phyloP scores from a whole-genome alignment of 2,329 filamentous ascomycete genomes.

The Venturia effusa region DNA sequence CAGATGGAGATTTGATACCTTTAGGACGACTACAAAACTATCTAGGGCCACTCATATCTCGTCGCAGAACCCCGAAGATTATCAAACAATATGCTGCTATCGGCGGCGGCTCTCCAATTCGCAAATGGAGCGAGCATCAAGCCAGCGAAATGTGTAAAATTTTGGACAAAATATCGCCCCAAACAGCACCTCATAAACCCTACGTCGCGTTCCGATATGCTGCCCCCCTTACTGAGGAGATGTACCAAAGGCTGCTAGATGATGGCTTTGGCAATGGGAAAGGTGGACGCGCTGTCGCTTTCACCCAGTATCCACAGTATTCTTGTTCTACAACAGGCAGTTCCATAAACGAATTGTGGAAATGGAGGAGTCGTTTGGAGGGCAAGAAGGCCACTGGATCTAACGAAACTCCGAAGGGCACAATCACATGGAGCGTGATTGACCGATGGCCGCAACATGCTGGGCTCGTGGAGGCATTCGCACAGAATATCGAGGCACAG shows the following conservation, averaged over 20 bases:
- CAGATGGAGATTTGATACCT: conserved; percentile 91
- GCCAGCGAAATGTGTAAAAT: conserved; percentile 95
- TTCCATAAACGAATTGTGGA: conserved; percentile 95
- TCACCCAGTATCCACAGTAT: conserved; percentile 97
- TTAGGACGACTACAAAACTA: conserved; percentile 85
- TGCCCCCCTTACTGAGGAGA: conserved; percentile 83
- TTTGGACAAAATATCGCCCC: conserved; percentile 78
- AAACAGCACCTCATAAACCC: conserved; percentile 91
- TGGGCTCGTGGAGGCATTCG: conserved; percentile 84
- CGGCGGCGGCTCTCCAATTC: conserved; percentile 93
- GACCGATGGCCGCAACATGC: conserved; percentile 93
- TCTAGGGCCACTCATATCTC: conserved; percentile 77
- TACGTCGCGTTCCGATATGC: conserved; percentile 98
- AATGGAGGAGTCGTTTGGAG: conserved; percentile 83
- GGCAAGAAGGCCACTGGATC: conserved; percentile 52
- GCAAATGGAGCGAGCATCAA: conserved; percentile 96
- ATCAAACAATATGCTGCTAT: conserved; percentile 92
- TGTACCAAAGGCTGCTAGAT: conserved; percentile 70
- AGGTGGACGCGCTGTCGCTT: conserved; percentile 89
- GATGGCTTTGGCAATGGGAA: conserved; percentile 86
- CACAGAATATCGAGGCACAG: conserved; percentile 80
- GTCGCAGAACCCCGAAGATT: conserved; percentile 87
- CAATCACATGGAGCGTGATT: conserved; percentile 93
- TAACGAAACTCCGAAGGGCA: conserved; percentile 48
- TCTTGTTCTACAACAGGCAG: conserved; percentile 96